Evolutionary conservation across 164 flowering plant species (phyloP), one percentile per base, ranked within the genome.

Genomic region (Malania oleifera): DNA sequence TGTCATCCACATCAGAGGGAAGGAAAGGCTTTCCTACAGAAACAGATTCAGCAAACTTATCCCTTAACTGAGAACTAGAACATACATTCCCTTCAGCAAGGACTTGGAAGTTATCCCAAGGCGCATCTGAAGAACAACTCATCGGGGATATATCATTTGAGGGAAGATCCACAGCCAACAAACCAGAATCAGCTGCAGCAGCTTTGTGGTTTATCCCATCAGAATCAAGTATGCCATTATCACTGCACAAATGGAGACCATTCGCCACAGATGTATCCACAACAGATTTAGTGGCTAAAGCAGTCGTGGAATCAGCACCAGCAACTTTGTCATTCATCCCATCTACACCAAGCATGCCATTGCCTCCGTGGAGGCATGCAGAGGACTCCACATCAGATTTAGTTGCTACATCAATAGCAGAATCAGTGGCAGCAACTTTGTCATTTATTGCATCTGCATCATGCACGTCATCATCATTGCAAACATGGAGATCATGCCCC

Each of bases 381-480:
- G 65, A 61, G 40, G 72, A 76, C 56, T 61, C 75, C 7, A 18
- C 20, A 15, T 63, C 65, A 47, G 79, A 64, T 60, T 74, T 60
- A 59, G 41, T 63, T 29, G 15, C 59, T 37, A 26, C 52, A 34
- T 62, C 71, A 40, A 68, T 66, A 28, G 17, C 45, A 38, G n/a
- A n/a, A n/a, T n/a, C n/a, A n/a, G n/a, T n/a, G n/a, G n/a, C n/a
- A n/a, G n/a, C 63, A 26, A 60, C 60, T 4, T 31, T 9, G 4
- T 31, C 35, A 18, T 54, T 60, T 43, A 17, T 53, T 58, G 19
- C 63, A 29, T 50, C 35, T 35, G 34, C 52, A 25, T 45, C 55
- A 47, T 44, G 26, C 45, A 40, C 28, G 50, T 23, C 46, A 57
- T 45, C 37, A 60, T 68, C 63, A 47, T 52, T 66, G 52, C 48